These are phyloP conservation scores for Mollisia scopiformis DNA, from an alignment of 2,329 filamentous ascomycete genomes.

Conservation along the genomic window DNA sequence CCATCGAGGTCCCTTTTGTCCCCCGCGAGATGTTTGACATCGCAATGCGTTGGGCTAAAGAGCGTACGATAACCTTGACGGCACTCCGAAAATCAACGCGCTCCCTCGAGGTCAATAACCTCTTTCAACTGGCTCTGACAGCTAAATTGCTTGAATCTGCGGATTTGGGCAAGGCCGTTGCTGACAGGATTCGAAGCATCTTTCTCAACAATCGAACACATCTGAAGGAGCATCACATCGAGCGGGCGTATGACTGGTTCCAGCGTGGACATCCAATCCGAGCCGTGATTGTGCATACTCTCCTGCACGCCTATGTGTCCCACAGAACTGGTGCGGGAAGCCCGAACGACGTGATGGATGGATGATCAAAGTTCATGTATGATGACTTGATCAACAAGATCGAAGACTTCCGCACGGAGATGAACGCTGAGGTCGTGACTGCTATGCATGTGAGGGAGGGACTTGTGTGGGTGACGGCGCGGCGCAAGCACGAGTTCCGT, in stretches of 20 bases:
- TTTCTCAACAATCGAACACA: constrained; percentile 3
- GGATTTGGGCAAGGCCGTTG: neutral
- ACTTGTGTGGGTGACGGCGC: neutral
- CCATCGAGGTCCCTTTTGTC: neutral
- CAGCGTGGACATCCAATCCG: constrained; percentile 2
- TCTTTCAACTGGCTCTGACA: neutral
- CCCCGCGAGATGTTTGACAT: constrained; percentile 6
- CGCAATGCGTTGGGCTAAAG: neutral
- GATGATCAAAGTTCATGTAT: neutral
- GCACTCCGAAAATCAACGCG: too few species aligned
- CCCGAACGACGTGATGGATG: neutral
- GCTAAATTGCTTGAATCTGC: neutral
- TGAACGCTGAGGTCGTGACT: neutral
- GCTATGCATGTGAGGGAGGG: neutral
- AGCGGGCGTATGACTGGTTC: neutral
- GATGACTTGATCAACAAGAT: neutral
- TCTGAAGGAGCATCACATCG: constrained; percentile 3
- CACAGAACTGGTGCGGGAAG: neutral
- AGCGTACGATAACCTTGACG: neutral
- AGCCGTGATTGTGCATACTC: constrained; percentile 11
- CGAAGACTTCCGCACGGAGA: neutral
- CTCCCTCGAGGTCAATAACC: neutral
- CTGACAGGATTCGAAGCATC: neutral
- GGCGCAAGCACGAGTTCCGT: neutral
- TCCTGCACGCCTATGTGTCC: neutral